These are phyloP conservation scores for Yarrowia divulgata DNA, from an alignment of 805 yeast species.

Conservation along the genomic window DNA sequence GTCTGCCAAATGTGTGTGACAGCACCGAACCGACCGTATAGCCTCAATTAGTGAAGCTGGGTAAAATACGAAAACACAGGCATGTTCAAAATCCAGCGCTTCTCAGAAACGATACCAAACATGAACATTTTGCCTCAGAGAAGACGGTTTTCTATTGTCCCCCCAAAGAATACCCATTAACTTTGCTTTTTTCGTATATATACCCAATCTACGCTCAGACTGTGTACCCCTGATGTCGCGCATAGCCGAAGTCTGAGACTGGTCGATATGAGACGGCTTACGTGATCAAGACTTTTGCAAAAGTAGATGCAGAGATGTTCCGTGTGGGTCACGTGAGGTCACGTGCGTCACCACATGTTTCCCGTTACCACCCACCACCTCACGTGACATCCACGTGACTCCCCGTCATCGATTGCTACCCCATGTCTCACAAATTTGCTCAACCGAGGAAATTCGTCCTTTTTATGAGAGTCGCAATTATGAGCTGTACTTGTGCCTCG, in stretches of 20 bases:
- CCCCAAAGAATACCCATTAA: background rate
- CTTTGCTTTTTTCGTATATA: conserved; percentile 29
- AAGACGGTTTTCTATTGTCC: no score
- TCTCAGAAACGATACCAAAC: background rate
- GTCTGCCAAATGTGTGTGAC: background rate
- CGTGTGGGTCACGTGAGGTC: background rate
- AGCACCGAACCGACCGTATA: background rate
- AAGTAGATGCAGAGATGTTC: no score
- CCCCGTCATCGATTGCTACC: background rate
- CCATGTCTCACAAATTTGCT: conserved; percentile 16
- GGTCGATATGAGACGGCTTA: background rate
- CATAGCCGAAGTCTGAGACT: conserved; percentile 30
- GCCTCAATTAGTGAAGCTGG: background rate
- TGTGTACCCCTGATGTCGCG: conserved; percentile 34
- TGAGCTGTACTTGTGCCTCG: background rate
- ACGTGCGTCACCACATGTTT: background rate
- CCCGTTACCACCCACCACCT: no score
- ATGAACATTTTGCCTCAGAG: no score
- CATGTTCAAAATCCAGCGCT: background rate
- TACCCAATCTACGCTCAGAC: conserved; percentile 21
- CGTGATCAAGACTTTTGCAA: background rate
- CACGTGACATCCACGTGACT: background rate
- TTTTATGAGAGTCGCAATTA: background rate
- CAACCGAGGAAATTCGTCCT: background rate
- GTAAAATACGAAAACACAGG: background rate